Percentiles rank a stretch among this genome's conserved stretches.
These are phyloP conservation scores for Fusarium papillatum DNA, from an alignment of 2,329 filamentous ascomycete genomes.

Conservation along the genomic window DNA sequence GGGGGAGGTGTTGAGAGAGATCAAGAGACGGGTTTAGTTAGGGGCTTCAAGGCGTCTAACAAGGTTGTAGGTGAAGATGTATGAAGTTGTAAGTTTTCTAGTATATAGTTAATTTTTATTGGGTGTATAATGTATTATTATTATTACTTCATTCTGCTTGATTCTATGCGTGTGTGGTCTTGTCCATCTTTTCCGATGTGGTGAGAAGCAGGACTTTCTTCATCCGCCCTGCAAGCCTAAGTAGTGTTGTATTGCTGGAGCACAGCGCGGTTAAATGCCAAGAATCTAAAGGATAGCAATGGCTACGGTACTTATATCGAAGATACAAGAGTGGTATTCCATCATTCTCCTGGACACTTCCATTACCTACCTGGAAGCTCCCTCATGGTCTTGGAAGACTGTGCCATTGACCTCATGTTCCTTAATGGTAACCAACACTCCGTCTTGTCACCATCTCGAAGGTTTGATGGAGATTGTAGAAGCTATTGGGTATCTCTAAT, in stretches of 20 bases:
- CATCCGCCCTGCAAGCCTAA: too few species aligned
- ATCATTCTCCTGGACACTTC: background rate
- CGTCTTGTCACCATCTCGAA: background rate
- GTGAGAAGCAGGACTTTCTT: background rate
- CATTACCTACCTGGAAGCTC: background rate
- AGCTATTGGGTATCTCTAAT: background rate
- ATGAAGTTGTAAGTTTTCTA: background rate
- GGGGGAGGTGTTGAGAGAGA: slow-evolving; percentile 58
- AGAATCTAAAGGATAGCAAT: background rate
- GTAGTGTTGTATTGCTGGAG: too few species aligned
- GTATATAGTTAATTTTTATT: background rate
- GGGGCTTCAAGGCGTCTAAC: slow-evolving; percentile 34
- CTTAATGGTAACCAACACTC: background rate
- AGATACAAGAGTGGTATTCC: background rate
- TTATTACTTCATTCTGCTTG: background rate
- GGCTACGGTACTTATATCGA: fast-evolving
- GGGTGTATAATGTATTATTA: background rate
- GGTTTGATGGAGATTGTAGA: background rate
- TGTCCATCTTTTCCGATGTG: background rate
- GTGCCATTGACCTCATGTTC: background rate
- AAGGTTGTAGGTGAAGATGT: background rate
- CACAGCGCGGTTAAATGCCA: too few species aligned
- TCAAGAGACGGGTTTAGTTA: slow-evolving; percentile 54
- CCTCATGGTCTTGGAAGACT: background rate
- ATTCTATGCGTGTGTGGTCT: background rate